These are phyloP conservation scores for Trametes villosa DNA, from an alignment of 768 basidiomycete genomes.

Conservation along the genomic window DNA sequence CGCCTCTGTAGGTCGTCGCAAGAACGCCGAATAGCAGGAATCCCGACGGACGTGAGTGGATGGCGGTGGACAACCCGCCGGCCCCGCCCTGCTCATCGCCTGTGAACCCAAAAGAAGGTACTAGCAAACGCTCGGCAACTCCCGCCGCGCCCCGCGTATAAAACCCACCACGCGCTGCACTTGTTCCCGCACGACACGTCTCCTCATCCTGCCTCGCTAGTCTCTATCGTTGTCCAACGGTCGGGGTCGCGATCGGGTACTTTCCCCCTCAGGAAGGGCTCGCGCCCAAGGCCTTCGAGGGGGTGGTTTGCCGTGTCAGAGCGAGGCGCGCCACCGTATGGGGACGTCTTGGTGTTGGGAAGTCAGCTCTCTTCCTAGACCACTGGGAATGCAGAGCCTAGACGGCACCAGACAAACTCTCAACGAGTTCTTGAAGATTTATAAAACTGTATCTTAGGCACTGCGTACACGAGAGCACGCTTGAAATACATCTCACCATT, in stretches of 20 bases:
- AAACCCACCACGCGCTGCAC: not conserved
- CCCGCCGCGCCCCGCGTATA: not conserved
- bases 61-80: no score
- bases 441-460: no score
- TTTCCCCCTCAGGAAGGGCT: slow-evolving; percentile 34
- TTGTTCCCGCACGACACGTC: slow-evolving; percentile 18
- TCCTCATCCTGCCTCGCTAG: slow-evolving; percentile 33
- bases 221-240: slow-evolving; percentile 30
- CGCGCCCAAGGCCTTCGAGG: slow-evolving; percentile 33
- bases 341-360: slow-evolving; percentile 25
- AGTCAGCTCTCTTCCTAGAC: slow-evolving; percentile 31
- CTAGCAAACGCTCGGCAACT: slow-evolving; percentile 7
- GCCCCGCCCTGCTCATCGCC: no score
- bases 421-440: not conserved
- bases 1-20: no score
- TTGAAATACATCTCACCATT: no score
- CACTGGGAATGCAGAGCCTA: slow-evolving; percentile 32
- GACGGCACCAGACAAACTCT: slow-evolving; percentile 31
- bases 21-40: no score
- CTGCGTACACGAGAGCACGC: no score
- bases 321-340: slow-evolving; percentile 23
- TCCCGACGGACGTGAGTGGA: no score
- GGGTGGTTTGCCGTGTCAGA: slow-evolving; percentile 39
- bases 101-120: not conserved
- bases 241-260: slow-evolving; percentile 31